Evolutionary conservation across 805 yeast genomes (phyloP).

Genomic region (Cyberlindnera amylophila): DNA sequence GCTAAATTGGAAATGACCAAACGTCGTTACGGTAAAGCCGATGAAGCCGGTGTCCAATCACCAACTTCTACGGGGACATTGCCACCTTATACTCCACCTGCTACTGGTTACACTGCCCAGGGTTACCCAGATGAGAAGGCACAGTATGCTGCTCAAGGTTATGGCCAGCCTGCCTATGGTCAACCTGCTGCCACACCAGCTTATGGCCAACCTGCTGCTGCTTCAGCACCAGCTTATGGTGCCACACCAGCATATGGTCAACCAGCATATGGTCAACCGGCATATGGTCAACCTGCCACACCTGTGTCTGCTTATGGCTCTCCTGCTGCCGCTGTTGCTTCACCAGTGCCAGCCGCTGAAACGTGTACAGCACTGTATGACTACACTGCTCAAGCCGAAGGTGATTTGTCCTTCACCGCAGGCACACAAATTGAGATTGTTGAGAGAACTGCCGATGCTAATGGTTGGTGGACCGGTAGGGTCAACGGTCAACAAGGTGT

Average conservation of each 20-base stretch:
- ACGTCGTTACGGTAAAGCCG: constrained; percentile 62
- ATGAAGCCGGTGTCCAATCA: constrained; percentile 35
- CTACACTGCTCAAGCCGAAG: constrained; percentile 88
- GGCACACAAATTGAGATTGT: constrained; percentile 84
- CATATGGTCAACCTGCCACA: constrained; percentile 28
- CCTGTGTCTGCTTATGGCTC: constrained; percentile 8
- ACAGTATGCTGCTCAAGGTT: constrained; percentile 26
- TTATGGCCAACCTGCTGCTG: constrained; percentile 24
- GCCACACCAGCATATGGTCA: constrained; percentile 25
- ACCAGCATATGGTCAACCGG: constrained; percentile 21
- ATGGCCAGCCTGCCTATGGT: constrained; percentile 23
- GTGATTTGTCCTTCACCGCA: constrained; percentile 83
- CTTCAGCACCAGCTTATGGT: background rate
- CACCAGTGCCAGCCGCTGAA: constrained; percentile 37
- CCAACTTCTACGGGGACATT: constrained; percentile 30
- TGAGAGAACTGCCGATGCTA: constrained; percentile 75
- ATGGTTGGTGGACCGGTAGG: constrained; percentile 98
- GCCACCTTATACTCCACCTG: constrained; percentile 36
- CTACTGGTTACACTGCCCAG: constrained; percentile 29
- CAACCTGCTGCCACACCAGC: constrained; percentile 26
- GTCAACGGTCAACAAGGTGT: constrained; percentile 83
- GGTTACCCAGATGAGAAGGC: constrained; percentile 34
- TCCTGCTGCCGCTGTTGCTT: constrained; percentile 27
- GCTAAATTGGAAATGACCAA: constrained; percentile 78
- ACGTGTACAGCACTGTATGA: constrained; percentile 90